Conservation (phyloP, 441 rosid species). For the Erodium trifolium region DNA sequence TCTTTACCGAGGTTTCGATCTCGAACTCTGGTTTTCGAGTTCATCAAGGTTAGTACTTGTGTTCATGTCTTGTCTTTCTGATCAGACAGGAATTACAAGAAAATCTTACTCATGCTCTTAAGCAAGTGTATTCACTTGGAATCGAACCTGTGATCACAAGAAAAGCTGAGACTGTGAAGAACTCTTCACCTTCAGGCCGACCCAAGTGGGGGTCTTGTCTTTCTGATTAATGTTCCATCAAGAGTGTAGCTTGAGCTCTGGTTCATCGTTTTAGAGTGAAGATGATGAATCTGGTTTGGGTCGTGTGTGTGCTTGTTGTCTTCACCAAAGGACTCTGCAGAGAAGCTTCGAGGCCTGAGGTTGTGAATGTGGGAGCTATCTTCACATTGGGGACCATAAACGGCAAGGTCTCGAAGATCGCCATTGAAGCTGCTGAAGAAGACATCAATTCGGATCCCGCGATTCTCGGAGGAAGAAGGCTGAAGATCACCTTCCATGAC, state of each 20-base stretch:
- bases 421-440: constrained; percentile 55
- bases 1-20: background rate
- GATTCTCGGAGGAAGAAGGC: constrained; percentile 48
- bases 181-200: too few relatives aligned
- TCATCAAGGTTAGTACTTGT: constrained; percentile 1
- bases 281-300: constrained; percentile 46
- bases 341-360: constrained; percentile 41
- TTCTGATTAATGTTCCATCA: too few relatives aligned
- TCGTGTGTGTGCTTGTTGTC: constrained; percentile 32
- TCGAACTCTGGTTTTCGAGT: constrained; percentile 1
- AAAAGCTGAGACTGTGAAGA: too few relatives aligned
- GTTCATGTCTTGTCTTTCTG: constrained; percentile 9
- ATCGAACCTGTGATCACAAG: too few relatives aligned
- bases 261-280: constrained; percentile 2
- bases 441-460: constrained; percentile 65
- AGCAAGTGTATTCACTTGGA: too few relatives aligned
- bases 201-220: too few relatives aligned
- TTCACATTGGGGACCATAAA: constrained; percentile 39
- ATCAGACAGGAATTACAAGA: too few relatives aligned
- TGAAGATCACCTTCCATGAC: constrained; percentile 32
- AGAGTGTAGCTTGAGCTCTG: too few relatives aligned
- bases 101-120: too few relatives aligned
- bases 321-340: constrained; percentile 27
- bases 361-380: constrained; percentile 59
- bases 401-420: constrained; percentile 62